Evolutionary conservation across 2,329 filamentous ascomycete genomes (phyloP), one percentile per base, ranked within the genome.

Genomic region (Claviceps citrina): DNA sequence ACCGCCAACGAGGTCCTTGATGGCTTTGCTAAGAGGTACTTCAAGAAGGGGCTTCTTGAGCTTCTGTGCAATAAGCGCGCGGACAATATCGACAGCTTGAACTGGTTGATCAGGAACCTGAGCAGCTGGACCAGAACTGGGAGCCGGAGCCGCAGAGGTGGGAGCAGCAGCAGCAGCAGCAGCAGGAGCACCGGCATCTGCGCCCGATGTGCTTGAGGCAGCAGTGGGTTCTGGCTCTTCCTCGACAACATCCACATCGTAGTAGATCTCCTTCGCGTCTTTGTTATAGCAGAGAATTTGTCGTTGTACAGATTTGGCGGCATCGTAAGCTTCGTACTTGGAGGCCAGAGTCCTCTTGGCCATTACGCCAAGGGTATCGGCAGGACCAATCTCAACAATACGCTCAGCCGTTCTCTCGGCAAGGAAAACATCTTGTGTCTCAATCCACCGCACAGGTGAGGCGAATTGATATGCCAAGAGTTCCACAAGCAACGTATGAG

Each of bases 231-330:
- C 81, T 35, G 81, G 73, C 62, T 96, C 91, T 43, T 98, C 91
- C 55, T 93, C 85, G 24, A 93, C 70, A 0, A 91, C 91, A 56
- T 98, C 91, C 33, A 93, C 87, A 58, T 95, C 89, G 64, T 98
- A 98, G 70, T 98, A 98, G 49, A 98, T 98, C 63, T 98, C 91
- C 62, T 95, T 96, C 42, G 86, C 83, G 57, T 98, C 91, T 64
- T 98, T 98, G 71, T 94, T 96, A 70, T 96, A 98, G 71, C 91
- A 96, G 42, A 98, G 76, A 59, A 98, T 95, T 63, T 96, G 89
- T 60, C 91, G 78, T 66, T 95, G 87, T 32, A 96, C 81, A 7
- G 89, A 95, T 56, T 89, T 89, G 46, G 91, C 91, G 42, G 91
- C 91, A 65, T 98, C 91, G 65, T 95, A 94, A 47, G 89, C 87